phyloP scores from a whole-genome alignment of 2,329 filamentous ascomycete genomes.

The Fusarium tricinctum region DNA sequence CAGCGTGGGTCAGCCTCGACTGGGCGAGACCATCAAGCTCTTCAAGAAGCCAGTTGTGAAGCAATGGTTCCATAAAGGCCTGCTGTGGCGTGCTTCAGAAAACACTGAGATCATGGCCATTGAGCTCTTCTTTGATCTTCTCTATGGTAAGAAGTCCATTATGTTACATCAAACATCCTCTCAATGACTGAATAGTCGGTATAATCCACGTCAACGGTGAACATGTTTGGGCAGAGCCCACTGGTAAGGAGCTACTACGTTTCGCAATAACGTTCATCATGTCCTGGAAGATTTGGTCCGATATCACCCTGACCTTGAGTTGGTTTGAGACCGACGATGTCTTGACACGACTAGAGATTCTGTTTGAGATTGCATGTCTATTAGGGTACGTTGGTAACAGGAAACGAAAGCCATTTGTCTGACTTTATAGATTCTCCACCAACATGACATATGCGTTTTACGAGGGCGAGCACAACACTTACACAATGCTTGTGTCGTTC shows the following conservation, averaged over 20 bases:
- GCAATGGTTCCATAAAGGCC: constrained; percentile 76
- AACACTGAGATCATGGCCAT: constrained; percentile 73
- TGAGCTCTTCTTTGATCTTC: constrained; percentile 74
- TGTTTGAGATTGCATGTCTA: constrained; percentile 73
- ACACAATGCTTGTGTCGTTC: constrained; percentile 70
- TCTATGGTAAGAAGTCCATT: constrained; percentile 60
- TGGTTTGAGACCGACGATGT: constrained; percentile 76
- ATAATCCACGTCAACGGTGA: constrained; percentile 76
- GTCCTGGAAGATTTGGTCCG: constrained; percentile 74
- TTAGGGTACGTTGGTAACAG: constrained; percentile 59
- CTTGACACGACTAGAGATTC: constrained; percentile 68
- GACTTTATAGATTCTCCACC: constrained; percentile 64
- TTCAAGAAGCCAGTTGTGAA: constrained; percentile 72
- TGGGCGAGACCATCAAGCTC: constrained; percentile 64
- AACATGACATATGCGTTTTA: constrained; percentile 72
- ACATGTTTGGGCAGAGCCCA: constrained; percentile 68
- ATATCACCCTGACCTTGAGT: constrained; percentile 68
- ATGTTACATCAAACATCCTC: not conserved
- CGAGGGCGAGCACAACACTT: constrained; percentile 63
- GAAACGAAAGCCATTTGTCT: not conserved
- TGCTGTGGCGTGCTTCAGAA: constrained; percentile 72
- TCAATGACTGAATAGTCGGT: constrained; percentile 58
- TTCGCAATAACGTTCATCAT: constrained; percentile 74
- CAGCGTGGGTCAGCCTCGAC: constrained; percentile 46
- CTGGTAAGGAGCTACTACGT: constrained; percentile 67